Evolutionary conservation across 148 eudicot genomes (phyloP).

Genomic region (Vaccinium vitisidaea): DNA sequence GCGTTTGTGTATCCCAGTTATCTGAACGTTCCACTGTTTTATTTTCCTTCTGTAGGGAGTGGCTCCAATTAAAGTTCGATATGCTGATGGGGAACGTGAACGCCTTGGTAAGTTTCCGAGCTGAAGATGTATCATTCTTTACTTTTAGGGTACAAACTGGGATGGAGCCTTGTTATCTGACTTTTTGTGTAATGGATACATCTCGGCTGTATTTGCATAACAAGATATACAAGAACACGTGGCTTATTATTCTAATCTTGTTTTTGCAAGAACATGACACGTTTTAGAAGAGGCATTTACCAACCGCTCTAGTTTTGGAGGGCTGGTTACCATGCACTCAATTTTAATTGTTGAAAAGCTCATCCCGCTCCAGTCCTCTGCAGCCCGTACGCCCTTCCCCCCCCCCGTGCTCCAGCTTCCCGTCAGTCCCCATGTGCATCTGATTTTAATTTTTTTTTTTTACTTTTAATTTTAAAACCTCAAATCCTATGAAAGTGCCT

Average conservation of each 20-base stretch:
- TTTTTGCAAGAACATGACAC: neutral
- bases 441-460: no score
- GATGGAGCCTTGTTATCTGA: neutral
- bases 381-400: no score
- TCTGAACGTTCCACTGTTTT: conserved; percentile 4
- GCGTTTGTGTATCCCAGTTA: neutral
- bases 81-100: conserved; percentile 75
- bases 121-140: neutral
- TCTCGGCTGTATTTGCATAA: neutral
- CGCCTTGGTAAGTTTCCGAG: conserved; percentile 53
- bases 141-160: neutral
- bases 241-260: neutral
- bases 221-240: neutral
- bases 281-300: no score
- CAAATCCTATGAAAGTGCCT: no score
- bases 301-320: no score
- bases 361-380: no score
- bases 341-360: no score
- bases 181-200: neutral
- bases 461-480: no score
- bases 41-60: conserved; percentile 33
- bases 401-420: no score
- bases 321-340: no score
- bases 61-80: conserved; percentile 63
- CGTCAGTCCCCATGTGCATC: no score